Conservation (phyloP, 2,329 filamentous ascomycete genomes). For the Madurella fahalii region DNA sequence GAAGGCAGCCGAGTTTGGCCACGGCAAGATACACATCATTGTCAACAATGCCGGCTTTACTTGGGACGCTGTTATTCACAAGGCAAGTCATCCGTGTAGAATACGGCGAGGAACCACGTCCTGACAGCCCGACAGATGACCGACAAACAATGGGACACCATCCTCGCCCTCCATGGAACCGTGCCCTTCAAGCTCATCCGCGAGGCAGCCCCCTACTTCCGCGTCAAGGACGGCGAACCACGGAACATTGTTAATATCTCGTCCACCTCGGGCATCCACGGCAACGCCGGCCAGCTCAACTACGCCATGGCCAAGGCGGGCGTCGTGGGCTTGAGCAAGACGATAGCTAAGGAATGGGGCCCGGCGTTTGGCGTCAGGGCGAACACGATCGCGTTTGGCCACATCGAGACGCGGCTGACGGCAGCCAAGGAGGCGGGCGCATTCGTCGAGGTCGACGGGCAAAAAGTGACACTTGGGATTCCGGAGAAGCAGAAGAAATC, state of each 20-base stretch:
- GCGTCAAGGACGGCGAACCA: conserved; percentile 75
- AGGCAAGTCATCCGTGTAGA: conserved; percentile 33
- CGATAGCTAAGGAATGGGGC: conserved; percentile 90
- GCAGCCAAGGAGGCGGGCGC: conserved; percentile 80
- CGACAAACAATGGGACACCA: conserved; percentile 88
- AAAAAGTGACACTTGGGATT: conserved; percentile 71
- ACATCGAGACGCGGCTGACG: conserved; percentile 75
- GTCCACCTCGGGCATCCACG: conserved; percentile 75
- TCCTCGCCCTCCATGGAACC: conserved; percentile 76
- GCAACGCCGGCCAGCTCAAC: conserved; percentile 88
- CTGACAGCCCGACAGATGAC: conserved; percentile 53
- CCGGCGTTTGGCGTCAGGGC: conserved; percentile 75
- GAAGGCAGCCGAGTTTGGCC: conserved; percentile 72
- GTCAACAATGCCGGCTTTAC: conserved; percentile 92
- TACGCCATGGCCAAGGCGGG: conserved; percentile 84
- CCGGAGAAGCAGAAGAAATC: conserved; percentile 55
- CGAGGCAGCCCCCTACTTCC: conserved; percentile 79
- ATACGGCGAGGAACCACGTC: conserved; percentile 30
- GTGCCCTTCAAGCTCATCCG: conserved; percentile 82
- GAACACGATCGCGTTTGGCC: conserved; percentile 81
- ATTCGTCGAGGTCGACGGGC: conserved; percentile 71
- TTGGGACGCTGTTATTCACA: conserved; percentile 90
- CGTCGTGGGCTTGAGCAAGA: conserved; percentile 77
- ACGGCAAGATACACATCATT: conserved; percentile 84
- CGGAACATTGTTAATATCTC: conserved; percentile 81